Evolutionary conservation across 1,284 basidiomycete species (phyloP).

Genomic region (Ceratobasidium sp.): DNA sequence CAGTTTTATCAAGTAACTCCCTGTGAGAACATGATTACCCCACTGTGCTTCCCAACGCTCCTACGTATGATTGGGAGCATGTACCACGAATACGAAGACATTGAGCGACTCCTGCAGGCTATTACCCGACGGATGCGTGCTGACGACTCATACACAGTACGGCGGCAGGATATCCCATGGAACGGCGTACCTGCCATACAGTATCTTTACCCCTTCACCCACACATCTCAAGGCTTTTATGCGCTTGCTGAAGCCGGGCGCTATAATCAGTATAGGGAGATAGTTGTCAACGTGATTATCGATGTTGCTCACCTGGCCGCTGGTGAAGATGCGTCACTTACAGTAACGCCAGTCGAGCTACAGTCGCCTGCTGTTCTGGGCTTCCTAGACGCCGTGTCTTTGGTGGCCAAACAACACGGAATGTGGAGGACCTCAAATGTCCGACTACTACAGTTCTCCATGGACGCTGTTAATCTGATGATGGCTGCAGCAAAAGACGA

Average conservation of each 20-base stretch:
- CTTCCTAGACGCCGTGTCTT: not conserved
- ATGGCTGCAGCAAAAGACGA: not conserved
- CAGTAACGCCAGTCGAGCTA: not conserved
- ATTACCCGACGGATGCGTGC: not conserved
- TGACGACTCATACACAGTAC: not conserved
- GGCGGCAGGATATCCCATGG: not conserved
- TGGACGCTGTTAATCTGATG: not conserved
- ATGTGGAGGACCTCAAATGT: not conserved
- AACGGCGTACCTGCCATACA: slow-evolving; percentile 1
- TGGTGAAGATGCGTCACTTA: not conserved
- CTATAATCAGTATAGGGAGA: not conserved
- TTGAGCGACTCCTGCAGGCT: not conserved
- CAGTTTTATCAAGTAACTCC: not conserved
- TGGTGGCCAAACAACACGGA: too few species aligned
- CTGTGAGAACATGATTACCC: not conserved
- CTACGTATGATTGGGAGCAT: slow-evolving; percentile 16
- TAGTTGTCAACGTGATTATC: not conserved
- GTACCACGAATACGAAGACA: not conserved
- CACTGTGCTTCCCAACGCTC: not conserved
- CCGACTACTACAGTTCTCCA: not conserved
- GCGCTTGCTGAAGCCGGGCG: not conserved
- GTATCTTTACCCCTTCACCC: not conserved
- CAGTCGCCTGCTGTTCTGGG: not conserved
- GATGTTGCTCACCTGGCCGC: not conserved
- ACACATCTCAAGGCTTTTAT: not conserved